A percentile compares a stretch with the other conserved stretches of the same genome.
phyloP scores from a whole-genome alignment of 2,329 filamentous ascomycete genomes.

The Dothistroma pini region DNA sequence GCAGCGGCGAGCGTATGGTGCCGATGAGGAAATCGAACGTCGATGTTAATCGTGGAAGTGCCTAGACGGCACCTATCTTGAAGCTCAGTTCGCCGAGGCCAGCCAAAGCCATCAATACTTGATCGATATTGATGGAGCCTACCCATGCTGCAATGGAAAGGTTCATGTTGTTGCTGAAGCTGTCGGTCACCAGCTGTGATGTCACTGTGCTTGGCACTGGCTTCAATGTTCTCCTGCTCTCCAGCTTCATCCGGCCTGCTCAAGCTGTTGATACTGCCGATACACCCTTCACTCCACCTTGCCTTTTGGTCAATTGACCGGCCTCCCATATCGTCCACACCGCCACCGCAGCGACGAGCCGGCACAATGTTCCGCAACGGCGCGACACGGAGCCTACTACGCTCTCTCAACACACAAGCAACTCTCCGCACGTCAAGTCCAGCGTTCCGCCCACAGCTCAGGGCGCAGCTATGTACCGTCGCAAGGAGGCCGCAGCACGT shows the following conservation, averaged over 20 bases:
- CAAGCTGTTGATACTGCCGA: background rate
- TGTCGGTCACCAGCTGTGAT: background rate
- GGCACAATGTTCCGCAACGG: constrained; percentile 43
- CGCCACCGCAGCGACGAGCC: background rate
- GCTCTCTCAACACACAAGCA: constrained; percentile 34
- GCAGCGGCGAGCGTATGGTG: no score
- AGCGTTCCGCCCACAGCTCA: constrained; percentile 36
- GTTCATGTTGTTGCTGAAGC: no score
- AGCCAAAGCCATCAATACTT: no score
- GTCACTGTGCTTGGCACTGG: background rate
- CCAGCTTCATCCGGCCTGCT: no score
- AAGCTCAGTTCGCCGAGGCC: no score
- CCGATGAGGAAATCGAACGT: no score
- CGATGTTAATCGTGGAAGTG: no score
- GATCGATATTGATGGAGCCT: no score
- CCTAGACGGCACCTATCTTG: no score
- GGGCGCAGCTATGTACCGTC: constrained; percentile 43
- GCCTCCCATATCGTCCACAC: background rate
- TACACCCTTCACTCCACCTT: constrained; percentile 3
- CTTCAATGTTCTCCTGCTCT: background rate
- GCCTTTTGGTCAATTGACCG: constrained; percentile 2
- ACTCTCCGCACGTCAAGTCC: constrained; percentile 20
- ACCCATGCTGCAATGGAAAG: no score
- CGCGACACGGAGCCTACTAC: constrained; percentile 41
- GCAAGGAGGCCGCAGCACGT: constrained; percentile 32